Evolutionary conservation across 495 filamentous ascomycete species (phyloP).

Genomic region (Durotheca rogersii): DNA sequence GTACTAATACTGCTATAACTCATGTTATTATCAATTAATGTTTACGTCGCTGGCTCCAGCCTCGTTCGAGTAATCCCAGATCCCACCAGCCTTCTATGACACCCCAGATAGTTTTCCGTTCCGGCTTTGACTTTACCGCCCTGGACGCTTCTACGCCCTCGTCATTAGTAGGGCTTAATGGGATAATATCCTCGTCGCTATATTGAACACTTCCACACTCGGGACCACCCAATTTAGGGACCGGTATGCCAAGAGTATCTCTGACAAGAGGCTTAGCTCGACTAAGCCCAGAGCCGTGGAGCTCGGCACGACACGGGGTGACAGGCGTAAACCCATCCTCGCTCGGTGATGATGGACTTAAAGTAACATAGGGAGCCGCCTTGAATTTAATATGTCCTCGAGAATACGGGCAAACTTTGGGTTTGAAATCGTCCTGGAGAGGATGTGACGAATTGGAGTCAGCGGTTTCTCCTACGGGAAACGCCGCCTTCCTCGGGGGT

Average conservation of each 20-base stretch:
- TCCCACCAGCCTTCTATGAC: slow-evolving; percentile 53
- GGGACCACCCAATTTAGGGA: slow-evolving; percentile 7
- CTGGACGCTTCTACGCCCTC: slow-evolving; percentile 12
- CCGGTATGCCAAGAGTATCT: slow-evolving; percentile 31
- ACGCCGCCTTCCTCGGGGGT: slow-evolving; percentile 11
- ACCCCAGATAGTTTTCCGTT: slow-evolving; percentile 41
- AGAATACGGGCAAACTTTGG: slow-evolving; percentile 23
- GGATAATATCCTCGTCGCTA: slow-evolving; percentile 19
- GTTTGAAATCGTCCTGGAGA: slow-evolving; percentile 29
- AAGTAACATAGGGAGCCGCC: slow-evolving; percentile 1
- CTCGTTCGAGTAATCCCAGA: slow-evolving; percentile 41
- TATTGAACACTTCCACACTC: slow-evolving; percentile 18
- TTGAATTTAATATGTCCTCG: neutral
- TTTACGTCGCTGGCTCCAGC: slow-evolving; percentile 29
- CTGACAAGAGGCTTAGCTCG: slow-evolving; percentile 26
- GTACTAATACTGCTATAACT: too few relatives aligned
- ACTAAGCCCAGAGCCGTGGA: slow-evolving; percentile 21
- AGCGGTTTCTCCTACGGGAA: neutral
- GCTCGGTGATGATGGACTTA: slow-evolving; percentile 21
- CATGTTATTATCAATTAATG: slow-evolving; percentile 5
- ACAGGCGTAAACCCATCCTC: slow-evolving; percentile 32
- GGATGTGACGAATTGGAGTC: slow-evolving; percentile 7
- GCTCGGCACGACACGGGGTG: slow-evolving; percentile 26
- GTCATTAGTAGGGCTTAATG: slow-evolving; percentile 19
- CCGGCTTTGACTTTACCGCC: slow-evolving; percentile 25